Evolutionary conservation across 75 land plant species (phyloP), one percentile per base, ranked within the genome.

Genomic region (Larix kaempferi): DNA sequence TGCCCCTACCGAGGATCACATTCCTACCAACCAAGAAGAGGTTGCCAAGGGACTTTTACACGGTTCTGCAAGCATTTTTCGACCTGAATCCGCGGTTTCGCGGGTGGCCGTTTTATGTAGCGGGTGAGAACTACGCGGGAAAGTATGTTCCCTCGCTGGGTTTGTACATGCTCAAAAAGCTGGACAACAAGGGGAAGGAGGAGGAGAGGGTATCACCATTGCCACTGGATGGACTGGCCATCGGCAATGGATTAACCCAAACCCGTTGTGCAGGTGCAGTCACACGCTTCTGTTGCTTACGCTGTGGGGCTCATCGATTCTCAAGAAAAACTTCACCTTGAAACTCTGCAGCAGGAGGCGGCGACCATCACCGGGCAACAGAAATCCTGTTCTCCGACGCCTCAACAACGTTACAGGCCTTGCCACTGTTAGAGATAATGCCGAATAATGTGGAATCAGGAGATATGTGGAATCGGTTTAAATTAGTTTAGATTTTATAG

Each of bases 71-170:
- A 17, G 21, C 14, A 10, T 95, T 95, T 63, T 77, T 86, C 39
- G 29, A 39, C 2, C 37, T 76, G 17, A 76, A 89, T 59, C 78
- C 89, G 1, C 14, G 21, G 21, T 89, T 90, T 25, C 73, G 74
- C 8, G 23, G 65, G 13, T 82, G 98, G 0, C 93, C 98, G 0
- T 63, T 95, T 52, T 95, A 85, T 75, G 57, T 89, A 12, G 80
- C 92, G 19, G 93, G 98, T 10, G 95, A 95, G 81, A 95, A 95
- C 82, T 95, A 95, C 56, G 92, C 88, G 1, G 93, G 98, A 7
- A 95, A 95, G 76, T 93, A 92, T 80, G 86, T 91, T 35, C 98
- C 98, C 5, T 86, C 95, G 6, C 77, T 88, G 74, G 93, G 94
- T 23, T 78, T 84, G 78, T 86, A 88, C 80, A 82, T 89, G 22